Base-by-base conservation (phyloP, 768 basidiomycete species). In the Mycena venus region DNA sequence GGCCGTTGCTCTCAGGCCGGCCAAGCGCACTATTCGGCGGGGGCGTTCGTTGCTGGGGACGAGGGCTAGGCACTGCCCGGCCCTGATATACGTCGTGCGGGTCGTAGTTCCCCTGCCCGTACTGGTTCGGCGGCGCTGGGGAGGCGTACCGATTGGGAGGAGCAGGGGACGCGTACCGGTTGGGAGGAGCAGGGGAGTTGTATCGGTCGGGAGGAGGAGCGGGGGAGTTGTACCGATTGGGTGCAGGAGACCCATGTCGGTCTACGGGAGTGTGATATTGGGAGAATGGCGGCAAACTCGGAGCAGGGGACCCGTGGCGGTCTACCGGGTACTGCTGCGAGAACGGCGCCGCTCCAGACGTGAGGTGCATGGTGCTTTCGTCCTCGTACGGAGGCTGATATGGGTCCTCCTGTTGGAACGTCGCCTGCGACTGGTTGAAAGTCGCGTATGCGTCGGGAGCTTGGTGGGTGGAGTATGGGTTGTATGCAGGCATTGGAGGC, bases 401-500 rank as follows among this genome's bases (percentile, higher is more conserved):
- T 23, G 85, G 84, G 51, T 91, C 88, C 74, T 92, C 91, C 58
- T 90, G 87, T 6, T 83, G 85, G 59, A 94, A 85, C 44, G 90
- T 88, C 58, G 88, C 82, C 49, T 89, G 82, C 14, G 94, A 94
- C 31, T 86, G 85, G 77, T 92, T 91, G 84, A 89, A 93, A 51
- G 88, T 90, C 49, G 87, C 81, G 72, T 89, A 88, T 19, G 86
- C 82, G 64, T 85, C 87, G n/a, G 87, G 82, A 21, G 85, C 78
- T 78, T 92, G 91, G 34, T 91, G 86, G 25, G 85, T 81, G 58
- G 90, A 88, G 79, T 93, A 92, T n/a, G 91, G 90, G 72, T 90
- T 91, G 84, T 94, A 95, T 17, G 91, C 88, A 34, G 94, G 94
- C 94, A 96, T 95, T 2, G 93, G 90, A 8, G 93, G 93, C 73